Evolutionary conservation across 1,139 yeast genomes (phyloP), one percentile per base, ranked within the genome.

Genomic region (Hansenula sp.): DNA sequence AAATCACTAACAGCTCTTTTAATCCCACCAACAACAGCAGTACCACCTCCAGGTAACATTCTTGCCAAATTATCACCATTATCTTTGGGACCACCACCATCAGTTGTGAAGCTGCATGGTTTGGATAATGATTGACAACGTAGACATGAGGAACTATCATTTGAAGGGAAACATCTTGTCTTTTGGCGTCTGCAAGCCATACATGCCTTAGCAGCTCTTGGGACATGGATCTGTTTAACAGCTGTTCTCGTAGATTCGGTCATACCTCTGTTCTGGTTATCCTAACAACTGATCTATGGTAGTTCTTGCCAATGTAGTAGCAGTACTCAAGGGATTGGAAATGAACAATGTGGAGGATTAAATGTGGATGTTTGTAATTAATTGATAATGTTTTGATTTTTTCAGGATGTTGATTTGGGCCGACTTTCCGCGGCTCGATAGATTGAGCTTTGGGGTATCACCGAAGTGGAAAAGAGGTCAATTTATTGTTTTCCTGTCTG

Each of bases 171-270:
- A 35, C 65, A 61, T 38, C 62, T 52, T 0, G 65, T 55, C 51
- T 61, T 60, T 39, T 60, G 58, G 25, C 58, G 57, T 36, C 64
- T 59, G 36, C 65, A 61, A 0, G 57, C 47, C 9, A 53, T 52
- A 45, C 65, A 61, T 2, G 65, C 65, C 34, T 50, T 57, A 5
- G 57, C 41, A 2, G 65, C 65, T 33, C 65, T 46, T 40, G 34
- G 36, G 36, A 39, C 32, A 24, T 25, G 27, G 19, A 32, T 9
- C 15, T 33, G 41, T 11, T 12, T 29, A 5, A 30, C 18, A 2
- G 24, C 8, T 21, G 33, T 15, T 5, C 10, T 36, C 12, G 5
- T 32, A 9, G 13, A n/a, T n/a, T 35, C 21, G 15, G 21, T 25
- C 37, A 24, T 35, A 12, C 3, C 16, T 8, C n/a, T n/a, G n/a